Evolutionary conservation across 31 red algal genomes (phyloP), one percentile per base, ranked within the genome.

Genomic region (Endocladia muricata): DNA sequence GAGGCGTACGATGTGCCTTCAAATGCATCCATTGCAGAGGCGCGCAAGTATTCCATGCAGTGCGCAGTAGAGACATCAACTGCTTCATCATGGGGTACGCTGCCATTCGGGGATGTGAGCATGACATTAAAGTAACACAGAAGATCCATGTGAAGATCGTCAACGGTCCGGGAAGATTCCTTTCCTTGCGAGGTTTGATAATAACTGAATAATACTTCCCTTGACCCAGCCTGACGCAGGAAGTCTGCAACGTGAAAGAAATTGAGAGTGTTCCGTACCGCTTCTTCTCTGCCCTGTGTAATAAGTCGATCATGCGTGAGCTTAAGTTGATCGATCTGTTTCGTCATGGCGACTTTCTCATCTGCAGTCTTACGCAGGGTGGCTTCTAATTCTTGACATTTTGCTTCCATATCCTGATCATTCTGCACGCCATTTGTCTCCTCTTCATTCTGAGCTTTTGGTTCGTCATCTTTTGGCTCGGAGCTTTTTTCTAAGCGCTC

Each of bases 41-140:
- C 57, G 11, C 83, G 58, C 26, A 95, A 55, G 76, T 79, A 95
- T 35, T 82, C 86, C 44, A 85, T 39, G 51, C 84, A 86, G 61
- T 95, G 92, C 9, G 56, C 70, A 29, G 68, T 83, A 1, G 92
- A 95, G 33, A 88, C 83, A 26, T 78, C 73, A 22, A 95, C 78
- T 2, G 92, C 92, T 22, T 74, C 76, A 31, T 77, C 42, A 41
- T 88, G 81, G 0, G 92, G 79, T 22, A 95, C 85, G 47, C 86
- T 88, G 29, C 92, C 92, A 67, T 95, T 81, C 0, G 92, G 92
- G 23, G 86, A 81, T 23, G 92, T 95, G 4, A 95, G 86, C 92
- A 95, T 95, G 35, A 90, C 75, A 59, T 83, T 84, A 57, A 95
- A 95, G 65, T 95, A 95, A 66, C 68, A 72, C 32, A 95, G 41